Base-by-base conservation (phyloP, 805 yeast species). In the Candida sphagnicola region DNA sequence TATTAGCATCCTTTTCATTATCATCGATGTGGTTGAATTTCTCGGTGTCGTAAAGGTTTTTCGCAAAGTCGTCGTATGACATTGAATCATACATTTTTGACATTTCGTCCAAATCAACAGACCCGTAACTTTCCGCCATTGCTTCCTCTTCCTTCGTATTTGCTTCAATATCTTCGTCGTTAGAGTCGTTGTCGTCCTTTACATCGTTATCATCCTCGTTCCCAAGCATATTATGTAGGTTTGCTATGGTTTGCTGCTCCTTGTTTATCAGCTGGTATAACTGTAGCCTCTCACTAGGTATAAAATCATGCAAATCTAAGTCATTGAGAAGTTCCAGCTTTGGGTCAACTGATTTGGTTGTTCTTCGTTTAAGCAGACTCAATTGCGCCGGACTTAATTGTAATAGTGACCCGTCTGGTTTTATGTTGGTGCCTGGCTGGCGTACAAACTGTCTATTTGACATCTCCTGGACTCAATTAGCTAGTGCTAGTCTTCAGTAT, bases 361-460 rank as follows among this genome's bases (percentile, higher is more conserved):
- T 40, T 33, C 60, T 62, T 5, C 58, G 56, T 0, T 74, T 61
- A 16, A 82, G 57, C 16, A 80, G 61, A 28, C 72, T 69, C 3
- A 70, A 56, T 52, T 80, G 86, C 0, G 80, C 79, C 23, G 65
- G 59, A 31, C 75, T 67, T 17, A 80, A 53, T 18, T 70, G 72
- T 18, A 62, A 54, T n/a, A 82, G 51, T 0, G 86, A 73, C 11
- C 67, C 68, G 51, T 82, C 85, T 4, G 80, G 59, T 6, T 56
- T 54, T 26, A 82, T 51, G 1, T 84, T 82, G 16, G 74, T 62
- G 54, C 89, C 82, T 46, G 76, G 61, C 49, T 77, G 83, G 57
- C 89, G 82, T n/a, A 43, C 37, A 35, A 57, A 50, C 8, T 18
- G 13, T 25, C 28, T n/a, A 19, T 40, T 41, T 8, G 44, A 23